Conservation (phyloP, 148 eudicot genomes). For the Dysphania ambrosioides region DNA sequence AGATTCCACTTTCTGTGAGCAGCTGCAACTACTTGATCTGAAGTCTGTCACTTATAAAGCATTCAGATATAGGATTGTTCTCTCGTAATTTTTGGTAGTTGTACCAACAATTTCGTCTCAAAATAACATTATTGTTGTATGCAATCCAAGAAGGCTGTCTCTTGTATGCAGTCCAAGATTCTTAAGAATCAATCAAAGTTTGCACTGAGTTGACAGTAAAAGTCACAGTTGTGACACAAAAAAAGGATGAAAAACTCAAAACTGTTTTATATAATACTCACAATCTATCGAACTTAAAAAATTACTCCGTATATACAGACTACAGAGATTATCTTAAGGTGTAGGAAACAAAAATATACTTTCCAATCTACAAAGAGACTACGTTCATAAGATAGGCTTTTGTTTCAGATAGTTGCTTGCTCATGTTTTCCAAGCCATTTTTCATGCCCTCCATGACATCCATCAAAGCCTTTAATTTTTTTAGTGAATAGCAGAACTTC, state of each 20-base stretch:
- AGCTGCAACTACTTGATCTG: too few species aligned
- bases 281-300: background rate
- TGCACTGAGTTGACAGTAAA: too few species aligned
- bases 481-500: constrained; percentile 1
- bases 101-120: too few species aligned
- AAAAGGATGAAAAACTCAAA: background rate
- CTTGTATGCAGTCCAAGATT: too few species aligned
- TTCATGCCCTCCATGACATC: constrained; percentile 31
- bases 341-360: background rate
- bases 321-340: background rate
- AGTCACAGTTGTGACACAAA: too few species aligned
- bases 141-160: too few species aligned
- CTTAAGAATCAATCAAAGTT: too few species aligned
- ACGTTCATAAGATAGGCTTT: constrained; percentile 27
- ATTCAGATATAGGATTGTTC: too few species aligned
- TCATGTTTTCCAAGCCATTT: constrained; percentile 26
- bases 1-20: too few species aligned
- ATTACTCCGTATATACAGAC: background rate
- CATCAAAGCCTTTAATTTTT: constrained; percentile 24
- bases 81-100: too few species aligned
- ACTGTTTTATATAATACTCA: background rate
- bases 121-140: too few species aligned
- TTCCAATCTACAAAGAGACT: constrained; percentile 18
- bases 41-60: too few species aligned
- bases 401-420: constrained; percentile 27